Conservation (phyloP, 164 flowering plant genomes). For the Kalanchoe fedtschenkoi region DNA sequence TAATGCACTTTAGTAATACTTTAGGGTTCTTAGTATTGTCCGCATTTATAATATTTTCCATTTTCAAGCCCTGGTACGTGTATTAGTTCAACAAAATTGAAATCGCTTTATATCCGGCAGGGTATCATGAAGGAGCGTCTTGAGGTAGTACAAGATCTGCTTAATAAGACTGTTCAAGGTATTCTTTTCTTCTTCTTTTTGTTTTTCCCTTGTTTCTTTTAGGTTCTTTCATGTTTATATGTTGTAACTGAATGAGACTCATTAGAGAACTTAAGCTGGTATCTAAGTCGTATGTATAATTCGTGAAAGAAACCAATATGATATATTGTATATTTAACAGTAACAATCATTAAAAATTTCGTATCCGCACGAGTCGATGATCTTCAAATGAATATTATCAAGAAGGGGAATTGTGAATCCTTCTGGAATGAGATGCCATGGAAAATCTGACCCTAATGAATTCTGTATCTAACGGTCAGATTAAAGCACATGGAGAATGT, state of each 20-base stretch:
- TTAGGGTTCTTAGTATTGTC: neutral
- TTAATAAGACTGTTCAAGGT: slow-evolving; percentile 77
- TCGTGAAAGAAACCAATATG: neutral
- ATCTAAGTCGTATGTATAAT: neutral
- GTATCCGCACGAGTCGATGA: neutral
- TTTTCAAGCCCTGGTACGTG: neutral
- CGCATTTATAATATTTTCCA: neutral
- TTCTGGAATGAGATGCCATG: neutral
- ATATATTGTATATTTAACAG: neutral
- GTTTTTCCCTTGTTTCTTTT: neutral
- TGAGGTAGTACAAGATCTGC: slow-evolving; percentile 43
- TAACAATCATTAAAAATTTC: neutral
- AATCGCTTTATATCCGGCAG: slow-evolving; percentile 24
- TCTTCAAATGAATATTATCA: neutral
- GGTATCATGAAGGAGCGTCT: slow-evolving; percentile 32
- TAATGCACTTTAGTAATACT: too few species aligned
- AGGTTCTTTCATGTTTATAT: neutral
- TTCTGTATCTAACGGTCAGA: neutral
- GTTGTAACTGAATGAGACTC: neutral
- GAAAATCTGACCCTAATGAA: neutral
- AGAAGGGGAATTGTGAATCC: neutral
- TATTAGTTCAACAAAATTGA: neutral
- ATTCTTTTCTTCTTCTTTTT: neutral
- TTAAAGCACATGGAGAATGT: neutral
- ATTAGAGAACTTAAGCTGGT: neutral